Evolutionary conservation across 495 filamentous ascomycete genomes (phyloP).

Genomic region (Lepidopterella palustris): DNA sequence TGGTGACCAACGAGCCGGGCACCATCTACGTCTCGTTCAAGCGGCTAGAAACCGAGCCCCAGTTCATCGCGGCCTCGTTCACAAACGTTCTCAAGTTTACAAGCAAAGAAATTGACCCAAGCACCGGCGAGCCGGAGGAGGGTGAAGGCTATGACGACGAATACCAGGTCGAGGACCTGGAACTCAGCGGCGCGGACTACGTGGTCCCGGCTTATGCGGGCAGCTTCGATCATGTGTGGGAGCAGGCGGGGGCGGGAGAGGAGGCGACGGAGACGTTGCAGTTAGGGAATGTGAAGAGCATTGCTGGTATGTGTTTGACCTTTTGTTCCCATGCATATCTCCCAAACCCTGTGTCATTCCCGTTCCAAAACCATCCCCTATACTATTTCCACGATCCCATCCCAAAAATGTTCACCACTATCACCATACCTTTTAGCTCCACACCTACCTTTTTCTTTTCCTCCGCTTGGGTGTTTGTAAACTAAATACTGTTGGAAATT

Average conservation of each 20-base stretch:
- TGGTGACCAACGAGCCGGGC: slow-evolving; percentile 75
- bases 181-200: slow-evolving; percentile 87
- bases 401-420: background rate
- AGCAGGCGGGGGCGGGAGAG: slow-evolving; percentile 76
- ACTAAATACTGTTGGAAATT: slow-evolving; percentile 34
- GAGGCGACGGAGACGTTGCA: slow-evolving; percentile 89
- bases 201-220: slow-evolving; percentile 86
- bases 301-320: slow-evolving; percentile 77
- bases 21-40: slow-evolving; percentile 94
- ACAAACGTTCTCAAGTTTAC: slow-evolving; percentile 95
- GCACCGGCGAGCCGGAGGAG: slow-evolving; percentile 88
- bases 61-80: slow-evolving; percentile 70
- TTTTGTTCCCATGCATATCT: background rate
- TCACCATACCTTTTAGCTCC: background rate
- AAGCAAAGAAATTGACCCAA: slow-evolving; percentile 93
- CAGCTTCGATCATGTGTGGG: slow-evolving; percentile 96
- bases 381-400: background rate
- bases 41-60: slow-evolving; percentile 62
- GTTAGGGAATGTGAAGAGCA: slow-evolving; percentile 81
- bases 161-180: slow-evolving; percentile 93
- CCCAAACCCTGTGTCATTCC: too few species aligned
- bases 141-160: slow-evolving; percentile 87
- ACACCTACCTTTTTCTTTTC: slow-evolving; percentile 3
- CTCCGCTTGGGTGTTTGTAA: too few species aligned
- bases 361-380: background rate